Evolutionary conservation across 2,329 filamentous ascomycete genomes (phyloP), one percentile per base, ranked within the genome.

Genomic region (Pyrenochaeta sp.): DNA sequence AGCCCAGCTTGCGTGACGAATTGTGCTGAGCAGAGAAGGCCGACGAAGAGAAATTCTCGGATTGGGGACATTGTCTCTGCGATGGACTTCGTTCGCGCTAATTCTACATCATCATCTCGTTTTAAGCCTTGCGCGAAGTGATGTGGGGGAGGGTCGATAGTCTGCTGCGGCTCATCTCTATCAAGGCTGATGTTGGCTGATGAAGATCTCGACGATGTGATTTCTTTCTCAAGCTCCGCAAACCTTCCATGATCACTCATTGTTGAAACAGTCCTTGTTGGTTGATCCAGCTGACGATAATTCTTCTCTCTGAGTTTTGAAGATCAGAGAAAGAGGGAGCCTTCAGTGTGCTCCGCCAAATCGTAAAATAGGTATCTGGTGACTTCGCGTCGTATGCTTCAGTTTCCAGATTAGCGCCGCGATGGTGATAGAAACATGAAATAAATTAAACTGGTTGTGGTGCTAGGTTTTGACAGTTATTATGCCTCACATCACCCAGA

Each of bases 1-100:
- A 79, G 60, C 18, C 68, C 73, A 1, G 67, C 71, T 60, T 79
- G 83, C 78, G 72, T 83, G 73, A 63, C 63, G 6, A 67, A 62
- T 10, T 66, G 61, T 15, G 69, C 64, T 15, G 62, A 62, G 50
- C 69, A 73, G 31, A 71, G 56, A 14, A 69, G 36, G 5, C 48
- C 55, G 12, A 73, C 55, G 36, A 72, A 71, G 27, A 67, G 30
- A 7, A 69, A 61, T 31, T 73, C 67, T 37, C 58, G 64, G 1
- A 61, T 35, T 9, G 59, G 58, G 6, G 66, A 65, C 49, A 69
- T 56, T 2, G 61, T 58, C 39, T 66, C 55, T 2, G 60, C 64
- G 10, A 63, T 64, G 11, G 64, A 67, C n/a, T 53, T 61, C 20
- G 61, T 63, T 4, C 58, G 60, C 10, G 61, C 56, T 3, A 64